Conservation (phyloP, 2,329 filamentous ascomycete species). For the Ophiostoma sp. region DNA sequence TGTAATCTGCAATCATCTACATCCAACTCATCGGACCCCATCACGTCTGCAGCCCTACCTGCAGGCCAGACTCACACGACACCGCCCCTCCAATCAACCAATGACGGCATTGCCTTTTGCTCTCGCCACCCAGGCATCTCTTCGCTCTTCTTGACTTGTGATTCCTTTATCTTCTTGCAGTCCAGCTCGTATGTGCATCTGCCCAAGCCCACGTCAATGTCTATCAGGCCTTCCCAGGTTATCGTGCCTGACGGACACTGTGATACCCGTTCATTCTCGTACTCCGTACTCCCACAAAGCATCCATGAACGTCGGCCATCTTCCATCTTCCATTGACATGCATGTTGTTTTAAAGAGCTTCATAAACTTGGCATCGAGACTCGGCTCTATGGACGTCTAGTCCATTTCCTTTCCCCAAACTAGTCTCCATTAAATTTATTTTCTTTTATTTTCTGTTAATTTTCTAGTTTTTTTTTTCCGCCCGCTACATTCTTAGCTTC, state of each 20-base stretch:
- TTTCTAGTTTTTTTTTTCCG: neutral
- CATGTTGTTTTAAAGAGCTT: neutral
- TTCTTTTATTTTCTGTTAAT: neutral
- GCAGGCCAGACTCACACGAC: slow-evolving; percentile 1
- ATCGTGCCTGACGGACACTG: neutral
- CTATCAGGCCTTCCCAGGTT: neutral
- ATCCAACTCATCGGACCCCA: neutral
- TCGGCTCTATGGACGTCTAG: neutral
- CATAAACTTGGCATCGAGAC: neutral
- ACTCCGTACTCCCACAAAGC: neutral
- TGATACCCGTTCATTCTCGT: slow-evolving; percentile 1
- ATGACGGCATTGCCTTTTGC: neutral
- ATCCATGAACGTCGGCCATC: neutral
- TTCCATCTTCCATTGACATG: neutral
- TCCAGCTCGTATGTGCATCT: neutral
- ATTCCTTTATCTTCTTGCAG: neutral
- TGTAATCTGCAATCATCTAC: neutral
- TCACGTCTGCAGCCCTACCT: neutral
- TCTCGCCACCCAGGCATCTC: neutral
- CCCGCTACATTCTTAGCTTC: slow-evolving; percentile 10
- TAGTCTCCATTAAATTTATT: neutral
- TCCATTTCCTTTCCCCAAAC: neutral
- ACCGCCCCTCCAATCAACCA: neutral
- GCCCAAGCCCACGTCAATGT: neutral
- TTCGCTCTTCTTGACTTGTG: neutral